Percentiles rank a stretch among this genome's conserved stretches.
Evolutionary conservation across 2,329 filamentous ascomycete genomes (phyloP).

Genomic region (Hymenoscyphus repandus): DNA sequence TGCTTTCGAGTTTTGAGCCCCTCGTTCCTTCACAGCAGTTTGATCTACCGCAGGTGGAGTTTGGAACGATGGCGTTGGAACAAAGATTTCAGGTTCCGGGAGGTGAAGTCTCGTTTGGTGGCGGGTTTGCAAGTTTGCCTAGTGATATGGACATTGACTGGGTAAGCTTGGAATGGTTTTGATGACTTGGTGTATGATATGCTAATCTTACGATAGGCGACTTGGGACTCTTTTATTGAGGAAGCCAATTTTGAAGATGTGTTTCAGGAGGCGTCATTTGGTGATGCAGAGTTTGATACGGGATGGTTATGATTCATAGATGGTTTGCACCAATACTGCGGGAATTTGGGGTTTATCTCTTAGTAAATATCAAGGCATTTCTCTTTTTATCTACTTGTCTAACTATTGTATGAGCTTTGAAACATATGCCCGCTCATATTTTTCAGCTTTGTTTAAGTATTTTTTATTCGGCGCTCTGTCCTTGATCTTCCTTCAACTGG

Average conservation of each 20-base stretch:
- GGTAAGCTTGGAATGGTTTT: constrained; percentile 13
- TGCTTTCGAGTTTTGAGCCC: constrained; percentile 4
- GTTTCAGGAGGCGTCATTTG: neutral
- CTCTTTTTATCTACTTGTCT: too few species aligned
- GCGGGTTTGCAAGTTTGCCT: neutral
- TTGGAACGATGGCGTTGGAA: neutral
- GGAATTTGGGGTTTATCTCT: too few species aligned
- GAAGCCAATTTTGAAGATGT: constrained; percentile 17
- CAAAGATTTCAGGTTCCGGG: neutral
- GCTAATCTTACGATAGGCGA: constrained; percentile 12
- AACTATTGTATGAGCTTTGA: too few species aligned
- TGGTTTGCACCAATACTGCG: too few species aligned
- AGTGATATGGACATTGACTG: constrained; percentile 27
- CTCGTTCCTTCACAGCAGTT: neutral
- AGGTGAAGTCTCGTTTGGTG: constrained; percentile 7
- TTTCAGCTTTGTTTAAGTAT: too few species aligned
- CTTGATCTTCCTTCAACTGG: too few species aligned
- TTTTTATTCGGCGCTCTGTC: too few species aligned
- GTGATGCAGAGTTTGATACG: too few species aligned
- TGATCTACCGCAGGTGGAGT: neutral
- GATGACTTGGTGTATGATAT: neutral
- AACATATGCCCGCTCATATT: too few species aligned
- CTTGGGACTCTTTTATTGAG: constrained; percentile 27
- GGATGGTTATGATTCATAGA: too few species aligned
- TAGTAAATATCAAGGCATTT: too few species aligned